phyloP scores from a whole-genome alignment of 176 grass and related monocot genomes.

The Poa annua region DNA sequence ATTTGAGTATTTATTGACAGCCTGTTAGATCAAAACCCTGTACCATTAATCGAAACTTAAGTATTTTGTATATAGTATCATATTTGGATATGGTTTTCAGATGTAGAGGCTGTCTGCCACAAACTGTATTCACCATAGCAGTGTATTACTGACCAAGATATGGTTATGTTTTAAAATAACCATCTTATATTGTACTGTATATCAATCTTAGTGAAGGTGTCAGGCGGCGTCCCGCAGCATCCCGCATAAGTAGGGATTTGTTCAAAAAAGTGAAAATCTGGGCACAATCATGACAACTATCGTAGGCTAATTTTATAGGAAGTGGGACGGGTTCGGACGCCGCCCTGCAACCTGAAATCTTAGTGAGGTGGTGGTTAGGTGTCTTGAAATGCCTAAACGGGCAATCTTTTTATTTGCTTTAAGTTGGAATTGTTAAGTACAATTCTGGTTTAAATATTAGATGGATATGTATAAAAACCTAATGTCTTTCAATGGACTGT shows the following conservation, averaged over 20 bases:
- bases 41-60: constrained; percentile 6
- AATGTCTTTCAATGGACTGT: neutral
- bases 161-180: neutral
- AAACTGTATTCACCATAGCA: neutral
- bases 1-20: constrained; percentile 14
- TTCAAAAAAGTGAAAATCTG: no score
- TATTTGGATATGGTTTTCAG: neutral
- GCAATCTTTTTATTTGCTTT: constrained; percentile 16
- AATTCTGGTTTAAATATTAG: neutral
- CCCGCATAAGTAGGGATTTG: no score
- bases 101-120: neutral
- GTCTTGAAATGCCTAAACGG: neutral
- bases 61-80: neutral
- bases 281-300: no score
- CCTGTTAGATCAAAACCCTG: neutral
- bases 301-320: no score
- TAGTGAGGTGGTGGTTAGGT: neutral
- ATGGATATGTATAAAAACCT: neutral
- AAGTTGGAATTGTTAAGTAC: neutral
- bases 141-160: neutral
- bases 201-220: no score
- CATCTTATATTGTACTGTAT: neutral
- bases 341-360: neutral
- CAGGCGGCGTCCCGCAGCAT: no score
- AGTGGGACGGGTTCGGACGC: no score